phyloP scores from a whole-genome alignment of 306 rosid genomes.

The Prunus padus region DNA sequence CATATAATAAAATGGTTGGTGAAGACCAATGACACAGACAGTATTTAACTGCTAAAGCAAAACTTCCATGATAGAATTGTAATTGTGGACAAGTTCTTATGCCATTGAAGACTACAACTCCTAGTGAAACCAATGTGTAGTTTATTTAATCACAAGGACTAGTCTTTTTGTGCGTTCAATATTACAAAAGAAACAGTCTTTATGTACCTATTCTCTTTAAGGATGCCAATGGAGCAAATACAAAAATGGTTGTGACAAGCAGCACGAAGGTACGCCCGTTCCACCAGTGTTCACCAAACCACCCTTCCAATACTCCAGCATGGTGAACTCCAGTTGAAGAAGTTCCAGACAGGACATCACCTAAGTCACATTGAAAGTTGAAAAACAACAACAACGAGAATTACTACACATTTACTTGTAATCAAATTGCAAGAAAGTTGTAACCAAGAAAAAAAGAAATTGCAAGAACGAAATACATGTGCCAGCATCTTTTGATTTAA shows the following conservation, averaged over 20 bases:
- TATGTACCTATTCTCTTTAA: conserved; percentile 57
- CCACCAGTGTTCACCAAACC: conserved; percentile 74
- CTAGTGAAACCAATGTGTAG: not conserved
- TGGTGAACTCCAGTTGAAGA: conserved; percentile 60
- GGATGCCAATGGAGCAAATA: conserved; percentile 61
- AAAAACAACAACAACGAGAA: not conserved
- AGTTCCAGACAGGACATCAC: conserved; percentile 74
- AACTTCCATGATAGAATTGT: not conserved
- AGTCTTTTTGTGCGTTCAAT: not conserved
- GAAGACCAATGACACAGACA: too few species aligned
- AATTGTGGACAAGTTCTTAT: not conserved
- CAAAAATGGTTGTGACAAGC: conserved; percentile 44
- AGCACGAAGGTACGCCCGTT: conserved; percentile 54
- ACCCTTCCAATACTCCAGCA: conserved; percentile 65
- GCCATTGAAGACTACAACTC: not conserved
- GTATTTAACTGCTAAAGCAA: too few species aligned
- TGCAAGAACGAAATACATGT: not conserved
- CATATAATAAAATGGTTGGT: not conserved
- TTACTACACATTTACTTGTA: not conserved
- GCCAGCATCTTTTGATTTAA: not conserved
- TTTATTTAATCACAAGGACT: not conserved
- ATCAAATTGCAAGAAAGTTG: not conserved
- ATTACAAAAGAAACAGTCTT: not conserved
- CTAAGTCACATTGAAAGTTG: conserved; percentile 17
- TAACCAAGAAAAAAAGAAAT: too few species aligned